Conservation (phyloP, 306 rosid species). For the Rosa rugosa region DNA sequence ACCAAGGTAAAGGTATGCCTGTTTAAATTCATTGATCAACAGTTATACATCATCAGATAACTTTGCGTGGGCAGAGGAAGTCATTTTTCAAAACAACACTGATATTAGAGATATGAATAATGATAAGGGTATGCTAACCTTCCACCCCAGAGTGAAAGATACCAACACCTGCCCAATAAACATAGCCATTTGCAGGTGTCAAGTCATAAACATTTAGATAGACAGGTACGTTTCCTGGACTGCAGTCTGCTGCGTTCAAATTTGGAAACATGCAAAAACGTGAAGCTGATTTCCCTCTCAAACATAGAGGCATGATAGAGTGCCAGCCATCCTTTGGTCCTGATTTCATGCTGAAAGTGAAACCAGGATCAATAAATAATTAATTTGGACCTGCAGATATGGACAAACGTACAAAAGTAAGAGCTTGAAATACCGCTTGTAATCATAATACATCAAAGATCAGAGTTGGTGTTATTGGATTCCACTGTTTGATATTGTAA, state of each 20-base stretch:
- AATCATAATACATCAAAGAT: background rate
- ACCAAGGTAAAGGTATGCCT: background rate
- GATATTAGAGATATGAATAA: background rate
- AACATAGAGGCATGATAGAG: conserved; percentile 66
- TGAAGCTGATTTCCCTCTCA: conserved; percentile 63
- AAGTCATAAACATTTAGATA: conserved; percentile 94
- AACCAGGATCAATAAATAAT: conserved; percentile 33
- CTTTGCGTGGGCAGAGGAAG: background rate
- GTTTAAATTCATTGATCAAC: background rate
- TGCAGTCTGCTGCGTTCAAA: conserved; percentile 53
- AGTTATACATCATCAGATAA: background rate
- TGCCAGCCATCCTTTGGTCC: conserved; percentile 64
- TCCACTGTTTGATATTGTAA: background rate
- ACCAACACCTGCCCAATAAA: conserved; percentile 95
- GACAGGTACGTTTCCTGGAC: conserved; percentile 69
- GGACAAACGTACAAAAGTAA: background rate
- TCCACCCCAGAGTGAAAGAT: conserved; percentile 90
- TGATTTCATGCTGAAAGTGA: conserved; percentile 66
- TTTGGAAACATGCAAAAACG: conserved; percentile 74
- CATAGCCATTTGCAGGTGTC: conserved; percentile 81
- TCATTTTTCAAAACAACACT: background rate
- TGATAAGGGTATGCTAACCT: conserved; percentile 47
- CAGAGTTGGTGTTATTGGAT: background rate
- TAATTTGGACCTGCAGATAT: conserved; percentile 46
- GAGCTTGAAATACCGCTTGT: too few species aligned